Base-by-base conservation (phyloP, 1,284 basidiomycete genomes). In the Cerrena zonata region DNA sequence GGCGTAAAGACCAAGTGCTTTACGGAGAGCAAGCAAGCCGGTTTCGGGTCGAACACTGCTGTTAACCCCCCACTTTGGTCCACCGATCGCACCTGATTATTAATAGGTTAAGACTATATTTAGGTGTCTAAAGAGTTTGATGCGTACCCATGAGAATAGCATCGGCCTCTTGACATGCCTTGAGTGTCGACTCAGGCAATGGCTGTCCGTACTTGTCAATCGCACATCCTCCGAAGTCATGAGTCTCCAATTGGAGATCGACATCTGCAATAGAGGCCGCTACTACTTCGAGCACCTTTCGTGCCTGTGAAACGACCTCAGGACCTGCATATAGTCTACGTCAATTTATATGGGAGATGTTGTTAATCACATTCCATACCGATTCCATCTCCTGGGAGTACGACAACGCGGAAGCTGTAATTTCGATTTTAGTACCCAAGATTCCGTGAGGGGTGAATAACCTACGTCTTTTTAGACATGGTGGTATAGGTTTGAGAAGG, bases 361-460 rank as follows among this genome's bases (percentile, higher is more conserved):
- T 22, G 41, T 37, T 19, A 5, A 24, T 50, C 7, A 47, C 24
- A 36, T 43, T 53, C 66, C 76, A 49, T 64, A 92, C 92, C 95
- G 62, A 99, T 99, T 57, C 96, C 96, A 73, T 99, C 96, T 53
- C 96, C 96, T 42, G 89, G 86, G 37, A 99, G 84, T 43, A 95
- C 81, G 47, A 87, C 86, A 65, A 99, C 82, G 59, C 87, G 88
- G 72, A 87, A 94, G 50, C 89, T 91, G 54, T 5, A 15, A 21
- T 18, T 42, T n/a, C 42, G 37, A 47, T 25, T 26, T 54, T 18
- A 48, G 45, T 26, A n/a, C 19, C 34, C 11, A 22, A 41, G 23
- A 18, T 12, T 24, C 26, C 37, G 38, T 2, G 24, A n/a, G 18
- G 37, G 26, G 13, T 15, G 18, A 23, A 11, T 2, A 3, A 52